A percentile compares a stretch with the other conserved stretches of the same genome.
These are phyloP conservation scores for Rubia tinctorum DNA, from an alignment of 305 asterid species.

Conservation along the genomic window DNA sequence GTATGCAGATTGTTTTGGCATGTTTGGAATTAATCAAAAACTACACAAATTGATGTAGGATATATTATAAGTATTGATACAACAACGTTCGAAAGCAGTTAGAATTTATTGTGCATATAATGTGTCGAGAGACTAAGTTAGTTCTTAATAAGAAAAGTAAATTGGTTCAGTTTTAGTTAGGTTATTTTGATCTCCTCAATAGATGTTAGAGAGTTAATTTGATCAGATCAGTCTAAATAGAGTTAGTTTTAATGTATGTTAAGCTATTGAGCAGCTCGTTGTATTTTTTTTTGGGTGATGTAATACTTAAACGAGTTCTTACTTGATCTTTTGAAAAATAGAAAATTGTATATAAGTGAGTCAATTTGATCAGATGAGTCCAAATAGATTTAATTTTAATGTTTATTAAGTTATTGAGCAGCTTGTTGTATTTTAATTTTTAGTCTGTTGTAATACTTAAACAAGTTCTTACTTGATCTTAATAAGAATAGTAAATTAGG, in stretches of 20 bases:
- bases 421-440: not conserved
- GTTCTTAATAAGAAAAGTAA: no score
- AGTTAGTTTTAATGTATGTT: not conserved
- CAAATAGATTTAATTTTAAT: not conserved
- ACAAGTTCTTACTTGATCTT: no score
- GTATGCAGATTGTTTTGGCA: not conserved
- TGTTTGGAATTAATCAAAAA: not conserved
- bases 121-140: no score
- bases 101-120: no score
- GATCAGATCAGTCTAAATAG: not conserved
- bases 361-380: not conserved
- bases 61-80: no score
- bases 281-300: not conserved
- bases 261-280: not conserved
- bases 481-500: not conserved
- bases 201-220: not conserved
- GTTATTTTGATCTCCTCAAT: not conserved
- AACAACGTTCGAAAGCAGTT: not conserved
- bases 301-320: no score
- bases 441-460: not conserved
- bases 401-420: not conserved
- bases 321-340: no score
- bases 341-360: no score
- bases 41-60: not conserved
- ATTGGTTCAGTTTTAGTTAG: not conserved